Evolutionary conservation across 345 rosid genomes (phyloP), one percentile per base, ranked within the genome.

Genomic region (Atalantia buxifolia): DNA sequence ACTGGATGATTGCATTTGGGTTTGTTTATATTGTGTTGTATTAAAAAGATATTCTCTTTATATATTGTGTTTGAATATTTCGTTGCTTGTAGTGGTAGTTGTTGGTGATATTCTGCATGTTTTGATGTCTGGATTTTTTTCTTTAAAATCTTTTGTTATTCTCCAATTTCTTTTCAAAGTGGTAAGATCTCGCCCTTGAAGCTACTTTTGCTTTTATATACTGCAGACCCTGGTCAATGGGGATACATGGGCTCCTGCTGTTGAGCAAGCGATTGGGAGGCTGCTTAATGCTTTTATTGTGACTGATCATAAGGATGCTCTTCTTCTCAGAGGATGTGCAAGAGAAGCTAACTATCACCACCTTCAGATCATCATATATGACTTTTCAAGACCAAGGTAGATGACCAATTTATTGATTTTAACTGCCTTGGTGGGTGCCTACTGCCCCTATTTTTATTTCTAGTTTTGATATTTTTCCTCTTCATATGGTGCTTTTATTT

Each of bases 231-330:
- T 95, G 86, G 87, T 88, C 77, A 76, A 89, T 82, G 94, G 92
- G 71, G 93, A 90, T 77, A 83, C 75, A 75, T 96, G 99, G 99
- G 99, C 91, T 84, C 86, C 89, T 77, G 90, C 95, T 72, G 95
- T 89, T 90, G 99, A 96, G 82, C 88, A 87, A 85, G 97, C 99
- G 56, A 70, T 96, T 62, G 98, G 98, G 76, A 94, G 71, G 83
- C 64, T 94, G 83, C 88, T 94, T 33, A 96, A 96, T 87, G 98
- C 98, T 81, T 96, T 96, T 85, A 91, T 96, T 71, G 99, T 90
- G 81, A 91, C 97, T 48, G 87, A 89, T 80, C 98, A 94, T 78
- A 87, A 80, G 78, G 99, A 96, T 85, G 85, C 88, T 12, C 89
- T 84, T 82, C 77, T 81, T 78, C 88, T 96, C 64, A 88, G 93